Base-by-base conservation (phyloP, 176 grass and related monocot species). In the Avena eriantha region DNA sequence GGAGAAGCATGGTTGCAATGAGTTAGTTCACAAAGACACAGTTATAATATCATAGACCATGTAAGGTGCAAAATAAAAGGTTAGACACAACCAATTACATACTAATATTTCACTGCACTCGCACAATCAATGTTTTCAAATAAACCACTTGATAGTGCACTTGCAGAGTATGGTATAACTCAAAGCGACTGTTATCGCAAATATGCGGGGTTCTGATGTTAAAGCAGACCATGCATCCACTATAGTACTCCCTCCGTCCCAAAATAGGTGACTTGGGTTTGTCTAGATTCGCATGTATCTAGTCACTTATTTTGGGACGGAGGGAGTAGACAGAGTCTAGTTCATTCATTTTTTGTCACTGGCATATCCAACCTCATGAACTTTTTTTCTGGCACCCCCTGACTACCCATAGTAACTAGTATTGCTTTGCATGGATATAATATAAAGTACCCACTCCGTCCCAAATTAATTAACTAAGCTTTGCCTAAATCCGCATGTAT, bases 1-100 rank as follows among this genome's bases (percentile, higher is more conserved):
- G 89, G 56, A 83, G 57, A 80, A 87, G 3, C 51, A 87, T 51
- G 58, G 41, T 80, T 76, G 69, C 51, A 86, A 49, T 81, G 23
- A 43, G 47, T 36, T 76, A 50, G 66, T 23, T 76, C 53, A n/a
- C 61, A 65, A 35, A 85, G 23, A 76, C 34, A 82, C 29, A 55
- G 23, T 49, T 26, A 1, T 60, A 82, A 21, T 88, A 82, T 19
- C 23, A n/a, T 74, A 74, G 21, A 22, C 31, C 74, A 77, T 56
- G 29, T 35, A 35, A 56, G 49, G 19, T 58, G 31, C 24, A 39
- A 36, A 78, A 14, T 64, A 78, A 65, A 70, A 47, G 35, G 63
- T 71, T 71, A 70, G 39, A 84, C 34, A 77, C 9, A 19, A 10
- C 31, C 19, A 77, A 54, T 76, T 34, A 77, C 16, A 34, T 77